Evolutionary conservation across 768 basidiomycete genomes (phyloP).

Genomic region (Tubosaeta brunneosetosa): DNA sequence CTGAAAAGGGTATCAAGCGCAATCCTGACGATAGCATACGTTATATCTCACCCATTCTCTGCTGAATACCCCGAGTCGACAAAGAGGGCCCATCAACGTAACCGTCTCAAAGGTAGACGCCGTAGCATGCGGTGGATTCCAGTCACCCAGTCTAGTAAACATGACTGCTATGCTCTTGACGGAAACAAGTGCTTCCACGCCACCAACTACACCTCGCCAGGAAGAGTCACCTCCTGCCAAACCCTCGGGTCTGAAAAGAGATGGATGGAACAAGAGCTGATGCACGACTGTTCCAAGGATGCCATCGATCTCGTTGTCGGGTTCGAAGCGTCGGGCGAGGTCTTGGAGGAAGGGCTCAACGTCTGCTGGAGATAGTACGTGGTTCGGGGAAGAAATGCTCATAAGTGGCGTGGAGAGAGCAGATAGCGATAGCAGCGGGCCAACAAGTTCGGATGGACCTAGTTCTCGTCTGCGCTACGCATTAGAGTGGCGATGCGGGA

Average conservation of each 20-base stretch:
- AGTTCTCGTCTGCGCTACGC: slow-evolving; percentile 49
- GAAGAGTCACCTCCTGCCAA: slow-evolving; percentile 66
- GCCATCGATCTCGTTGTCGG: slow-evolving; percentile 70
- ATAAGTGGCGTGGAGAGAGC: slow-evolving; percentile 63
- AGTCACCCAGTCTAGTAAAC: slow-evolving; percentile 71
- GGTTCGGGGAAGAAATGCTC: slow-evolving; percentile 40
- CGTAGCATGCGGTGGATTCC: slow-evolving; percentile 60
- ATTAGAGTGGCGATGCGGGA: slow-evolving; percentile 2
- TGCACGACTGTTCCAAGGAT: slow-evolving; percentile 74
- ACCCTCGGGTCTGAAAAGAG: slow-evolving; percentile 62
- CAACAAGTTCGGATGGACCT: slow-evolving; percentile 79
- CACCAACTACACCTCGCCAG: slow-evolving; percentile 85
- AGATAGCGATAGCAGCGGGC: slow-evolving; percentile 71
- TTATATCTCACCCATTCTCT: slow-evolving; percentile 69
- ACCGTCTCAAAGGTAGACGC: slow-evolving; percentile 57
- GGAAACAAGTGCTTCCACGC: slow-evolving; percentile 73
- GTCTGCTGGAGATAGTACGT: slow-evolving; percentile 59
- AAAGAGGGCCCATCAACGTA: slow-evolving; percentile 80
- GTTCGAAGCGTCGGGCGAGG: slow-evolving; percentile 73
- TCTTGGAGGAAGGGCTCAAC: slow-evolving; percentile 82
- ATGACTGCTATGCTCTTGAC: slow-evolving; percentile 80
- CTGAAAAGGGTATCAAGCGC: slow-evolving; percentile 36
- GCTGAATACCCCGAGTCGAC: slow-evolving; percentile 81
- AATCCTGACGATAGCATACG: not conserved
- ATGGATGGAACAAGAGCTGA: slow-evolving; percentile 58